Evolutionary conservation across 2,329 filamentous ascomycete genomes (phyloP).

Genomic region (Monosporascus sp.): DNA sequence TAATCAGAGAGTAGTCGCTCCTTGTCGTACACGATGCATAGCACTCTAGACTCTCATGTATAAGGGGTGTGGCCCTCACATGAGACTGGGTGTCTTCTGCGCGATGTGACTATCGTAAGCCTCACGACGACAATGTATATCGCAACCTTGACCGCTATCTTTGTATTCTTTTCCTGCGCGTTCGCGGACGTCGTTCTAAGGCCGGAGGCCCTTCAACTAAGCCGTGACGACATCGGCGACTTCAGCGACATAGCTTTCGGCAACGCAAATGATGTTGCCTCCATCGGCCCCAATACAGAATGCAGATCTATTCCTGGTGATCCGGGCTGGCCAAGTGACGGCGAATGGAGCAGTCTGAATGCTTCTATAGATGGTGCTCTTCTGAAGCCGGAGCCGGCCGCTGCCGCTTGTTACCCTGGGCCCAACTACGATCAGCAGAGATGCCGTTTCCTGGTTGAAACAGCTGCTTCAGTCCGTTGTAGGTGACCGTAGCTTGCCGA

Average conservation of each 20-base stretch:
- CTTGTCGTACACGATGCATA: too few species aligned
- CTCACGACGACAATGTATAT: too few species aligned
- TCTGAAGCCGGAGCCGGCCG: constrained; percentile 24
- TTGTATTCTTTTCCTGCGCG: too few species aligned
- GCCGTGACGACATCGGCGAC: constrained; percentile 9
- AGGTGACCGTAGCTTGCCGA: not conserved
- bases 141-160: too few species aligned
- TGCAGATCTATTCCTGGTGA: constrained; percentile 23
- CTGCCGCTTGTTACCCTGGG: constrained; percentile 24
- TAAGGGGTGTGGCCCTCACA: too few species aligned
- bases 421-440: constrained; percentile 17
- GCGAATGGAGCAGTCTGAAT: constrained; percentile 24
- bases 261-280: constrained; percentile 2
- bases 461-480: constrained; percentile 14
- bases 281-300: not conserved
- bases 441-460: constrained; percentile 21
- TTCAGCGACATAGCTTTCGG: constrained; percentile 16
- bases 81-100: too few species aligned
- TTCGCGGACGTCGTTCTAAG: too few species aligned
- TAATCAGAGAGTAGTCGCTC: too few species aligned
- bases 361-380: constrained; percentile 22
- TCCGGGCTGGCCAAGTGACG: constrained; percentile 16
- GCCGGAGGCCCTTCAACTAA: constrained; percentile 8
- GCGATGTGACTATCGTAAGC: too few species aligned
- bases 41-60: too few species aligned